Conservation (phyloP, 495 filamentous ascomycete species). For the Gamarada debralockiae region DNA sequence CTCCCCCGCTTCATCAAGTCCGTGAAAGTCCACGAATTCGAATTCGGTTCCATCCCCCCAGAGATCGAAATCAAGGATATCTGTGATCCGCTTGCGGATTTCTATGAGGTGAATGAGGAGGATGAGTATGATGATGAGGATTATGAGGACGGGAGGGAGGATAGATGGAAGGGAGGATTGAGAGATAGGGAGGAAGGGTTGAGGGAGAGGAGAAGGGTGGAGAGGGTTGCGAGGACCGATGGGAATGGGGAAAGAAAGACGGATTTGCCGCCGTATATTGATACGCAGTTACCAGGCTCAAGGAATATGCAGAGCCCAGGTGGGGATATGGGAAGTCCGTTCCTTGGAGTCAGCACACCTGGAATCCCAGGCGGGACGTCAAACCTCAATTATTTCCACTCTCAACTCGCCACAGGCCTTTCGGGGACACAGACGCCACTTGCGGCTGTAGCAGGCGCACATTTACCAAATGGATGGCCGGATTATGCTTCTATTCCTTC, state of each 20-base stretch:
- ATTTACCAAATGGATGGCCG: conserved; percentile 49
- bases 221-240: conserved; percentile 26
- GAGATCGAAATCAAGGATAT: conserved; percentile 93
- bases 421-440: conserved; percentile 86
- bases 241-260: conserved; percentile 6
- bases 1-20: conserved; percentile 95
- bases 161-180: conserved; percentile 19
- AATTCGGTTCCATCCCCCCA: conserved; percentile 80
- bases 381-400: conserved; percentile 87
- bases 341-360: conserved; percentile 64
- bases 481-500: conserved; percentile 25
- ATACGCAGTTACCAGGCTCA: conserved; percentile 19
- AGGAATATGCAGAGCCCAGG: conserved; percentile 23
- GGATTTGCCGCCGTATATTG: conserved; percentile 19
- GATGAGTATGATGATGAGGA: conserved; percentile 42
- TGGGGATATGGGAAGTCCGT: conserved; percentile 56
- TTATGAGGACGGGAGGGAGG: conserved; percentile 31
- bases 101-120: conserved; percentile 83
- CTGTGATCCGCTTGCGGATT: conserved; percentile 90
- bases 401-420: conserved; percentile 71
- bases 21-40: conserved; percentile 89
- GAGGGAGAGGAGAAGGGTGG: conserved; percentile 40
- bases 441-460: conserved; percentile 74
- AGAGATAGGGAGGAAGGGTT: conserved; percentile 29
- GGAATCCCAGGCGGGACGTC: conserved; percentile 83